A percentile compares a stretch with the other conserved stretches of the same genome.
These are phyloP conservation scores for Chalciporus piperatoides DNA, from an alignment of 1,284 basidiomycete genomes.

Conservation along the genomic window DNA sequence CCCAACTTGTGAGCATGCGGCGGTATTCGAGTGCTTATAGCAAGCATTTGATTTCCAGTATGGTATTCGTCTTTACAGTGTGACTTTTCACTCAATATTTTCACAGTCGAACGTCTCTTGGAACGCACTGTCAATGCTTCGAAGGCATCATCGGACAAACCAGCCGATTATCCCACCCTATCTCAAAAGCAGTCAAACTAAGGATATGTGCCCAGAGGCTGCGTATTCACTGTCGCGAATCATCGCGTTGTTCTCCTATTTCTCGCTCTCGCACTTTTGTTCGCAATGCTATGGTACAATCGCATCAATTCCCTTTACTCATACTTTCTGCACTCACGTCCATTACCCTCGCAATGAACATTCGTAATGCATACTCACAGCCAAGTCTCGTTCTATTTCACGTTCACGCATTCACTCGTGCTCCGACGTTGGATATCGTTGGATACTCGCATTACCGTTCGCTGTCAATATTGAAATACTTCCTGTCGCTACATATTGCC, in stretches of 20 bases:
- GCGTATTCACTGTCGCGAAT: conserved; percentile 12
- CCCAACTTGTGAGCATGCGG: conserved; percentile 68
- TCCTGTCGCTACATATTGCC: conserved; percentile 16
- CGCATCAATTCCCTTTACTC: conserved; percentile 26
- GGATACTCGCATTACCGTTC: conserved; percentile 29
- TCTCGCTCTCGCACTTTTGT: conserved; percentile 17
- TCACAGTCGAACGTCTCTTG: conserved; percentile 64
- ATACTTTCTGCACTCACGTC: conserved; percentile 31
- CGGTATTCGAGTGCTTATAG: conserved; percentile 68
- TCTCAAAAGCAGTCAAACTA: conserved; percentile 22
- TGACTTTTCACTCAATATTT: conserved; percentile 7
- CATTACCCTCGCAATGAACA: conserved; percentile 36
- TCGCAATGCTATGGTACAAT: conserved; percentile 40
- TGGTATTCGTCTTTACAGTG: conserved; percentile 28
- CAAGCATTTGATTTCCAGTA: conserved; percentile 78
- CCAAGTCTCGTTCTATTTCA: conserved; percentile 19
- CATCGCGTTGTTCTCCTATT: conserved; percentile 9
- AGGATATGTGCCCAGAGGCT: neutral
- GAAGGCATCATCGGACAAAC: conserved; percentile 26
- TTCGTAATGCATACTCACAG: conserved; percentile 36
- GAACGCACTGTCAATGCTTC: conserved; percentile 38
- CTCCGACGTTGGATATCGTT: too few relatives aligned
- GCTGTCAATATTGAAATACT: conserved; percentile 37
- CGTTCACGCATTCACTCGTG: conserved; percentile 13
- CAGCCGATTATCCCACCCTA: conserved; percentile 32